These are phyloP conservation scores for Claviceps purpurea DNA, from an alignment of 2,329 filamentous ascomycete species.

Conservation along the genomic window DNA sequence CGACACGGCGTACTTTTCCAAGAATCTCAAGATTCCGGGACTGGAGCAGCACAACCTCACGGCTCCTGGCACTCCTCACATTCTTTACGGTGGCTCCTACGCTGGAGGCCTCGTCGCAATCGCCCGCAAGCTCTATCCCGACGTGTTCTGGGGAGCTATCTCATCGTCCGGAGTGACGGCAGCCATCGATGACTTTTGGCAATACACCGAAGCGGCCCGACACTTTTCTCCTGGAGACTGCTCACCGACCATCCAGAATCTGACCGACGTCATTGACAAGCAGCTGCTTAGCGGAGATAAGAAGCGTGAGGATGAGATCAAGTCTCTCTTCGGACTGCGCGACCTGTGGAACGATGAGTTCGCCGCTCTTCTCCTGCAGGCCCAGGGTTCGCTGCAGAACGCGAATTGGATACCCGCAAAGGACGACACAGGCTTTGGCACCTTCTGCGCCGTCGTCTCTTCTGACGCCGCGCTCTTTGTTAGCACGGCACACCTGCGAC, in stretches of 20 bases:
- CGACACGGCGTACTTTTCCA: constrained; percentile 69
- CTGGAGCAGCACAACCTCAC: constrained; percentile 55
- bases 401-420: constrained; percentile 40
- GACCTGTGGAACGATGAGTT: constrained; percentile 36
- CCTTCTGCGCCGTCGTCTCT: constrained; percentile 35
- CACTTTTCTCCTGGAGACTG: constrained; percentile 44
- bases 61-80: constrained; percentile 52
- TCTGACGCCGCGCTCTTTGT: constrained; percentile 28
- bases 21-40: constrained; percentile 57
- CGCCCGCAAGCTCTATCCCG: constrained; percentile 61
- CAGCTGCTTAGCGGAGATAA: constrained; percentile 19
- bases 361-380: constrained; percentile 26
- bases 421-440: constrained; percentile 27
- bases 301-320: constrained; percentile 32
- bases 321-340: constrained; percentile 31
- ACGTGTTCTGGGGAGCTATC: constrained; percentile 67
- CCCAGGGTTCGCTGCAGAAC: constrained; percentile 30
- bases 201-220: constrained; percentile 39
- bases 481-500: constrained; percentile 21
- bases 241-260: constrained; percentile 46
- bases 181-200: constrained; percentile 67
- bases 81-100: constrained; percentile 76
- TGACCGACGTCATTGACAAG: constrained; percentile 34
- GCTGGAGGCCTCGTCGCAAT: constrained; percentile 70
- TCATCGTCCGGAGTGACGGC: constrained; percentile 68